phyloP scores from a whole-genome alignment of 305 asterid species.

The Solanum hybrid region DNA sequence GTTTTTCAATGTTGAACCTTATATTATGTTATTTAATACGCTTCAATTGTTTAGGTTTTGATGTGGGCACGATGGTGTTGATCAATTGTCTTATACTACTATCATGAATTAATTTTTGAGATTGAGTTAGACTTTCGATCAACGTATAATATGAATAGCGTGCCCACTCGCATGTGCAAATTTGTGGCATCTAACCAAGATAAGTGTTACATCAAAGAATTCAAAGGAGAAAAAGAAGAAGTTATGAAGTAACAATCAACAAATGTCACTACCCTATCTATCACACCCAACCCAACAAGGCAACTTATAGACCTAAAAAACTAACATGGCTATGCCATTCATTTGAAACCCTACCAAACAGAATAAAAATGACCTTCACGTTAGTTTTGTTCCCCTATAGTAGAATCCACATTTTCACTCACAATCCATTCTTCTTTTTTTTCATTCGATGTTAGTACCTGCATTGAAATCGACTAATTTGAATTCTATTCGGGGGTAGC shows the following conservation, averaged over 20 bases:
- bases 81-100: not conserved
- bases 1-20: not conserved
- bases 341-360: slow-evolving; percentile 7
- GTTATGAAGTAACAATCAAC: slow-evolving; percentile 30
- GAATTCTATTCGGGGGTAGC: not conserved
- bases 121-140: not conserved
- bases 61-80: not conserved
- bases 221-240: not conserved
- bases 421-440: not conserved
- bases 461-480: not conserved
- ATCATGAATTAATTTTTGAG: not conserved
- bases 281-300: slow-evolving; percentile 2
- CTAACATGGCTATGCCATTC: slow-evolving; percentile 22
- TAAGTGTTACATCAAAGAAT: not conserved
- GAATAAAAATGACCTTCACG: slow-evolving; percentile 17
- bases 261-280: slow-evolving; percentile 9
- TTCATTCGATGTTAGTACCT: not conserved
- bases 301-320: slow-evolving; percentile 7
- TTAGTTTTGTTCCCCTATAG: slow-evolving; percentile 5
- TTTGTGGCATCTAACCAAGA: not conserved
- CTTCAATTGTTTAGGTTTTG: not conserved
- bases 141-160: not conserved
- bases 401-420: not conserved
- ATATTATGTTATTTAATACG: not conserved
- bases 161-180: not conserved